Evolutionary conservation across 2,329 filamentous ascomycete species (phyloP).

Genomic region (Aspergillus ochraceoroseus): DNA sequence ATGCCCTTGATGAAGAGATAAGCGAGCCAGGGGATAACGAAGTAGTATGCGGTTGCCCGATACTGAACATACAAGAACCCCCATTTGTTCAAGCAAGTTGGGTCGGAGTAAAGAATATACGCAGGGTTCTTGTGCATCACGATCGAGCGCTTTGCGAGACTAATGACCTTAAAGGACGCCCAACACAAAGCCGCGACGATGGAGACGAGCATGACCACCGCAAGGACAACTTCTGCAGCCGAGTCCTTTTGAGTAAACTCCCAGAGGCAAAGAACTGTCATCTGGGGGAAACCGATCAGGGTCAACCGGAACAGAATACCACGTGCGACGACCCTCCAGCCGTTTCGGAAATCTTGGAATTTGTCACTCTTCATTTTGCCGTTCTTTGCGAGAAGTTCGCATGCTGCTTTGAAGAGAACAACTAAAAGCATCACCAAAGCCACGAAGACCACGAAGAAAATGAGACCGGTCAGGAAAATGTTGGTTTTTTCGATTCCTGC

Average conservation of each 20-base stretch:
- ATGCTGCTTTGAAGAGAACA: conserved; percentile 71
- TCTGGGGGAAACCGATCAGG: conserved; percentile 85
- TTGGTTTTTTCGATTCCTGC: conserved; percentile 83
- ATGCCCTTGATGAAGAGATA: conserved; percentile 85
- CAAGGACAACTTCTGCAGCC: conserved; percentile 75
- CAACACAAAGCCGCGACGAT: conserved; percentile 73
- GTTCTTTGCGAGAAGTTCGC: conserved; percentile 68
- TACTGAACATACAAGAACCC: conserved; percentile 97
- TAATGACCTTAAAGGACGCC: conserved; percentile 85
- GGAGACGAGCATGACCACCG: conserved; percentile 81
- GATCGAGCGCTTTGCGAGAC: conserved; percentile 81
- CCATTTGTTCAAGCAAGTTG: conserved; percentile 93
- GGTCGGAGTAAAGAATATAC: conserved; percentile 94
- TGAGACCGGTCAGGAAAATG: conserved; percentile 84
- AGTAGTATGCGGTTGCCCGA: conserved; percentile 92
- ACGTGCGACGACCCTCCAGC: conserved; percentile 88
- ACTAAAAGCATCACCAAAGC: conserved; percentile 68
- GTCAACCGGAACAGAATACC: conserved; percentile 88
- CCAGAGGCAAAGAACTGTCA: conserved; percentile 87
- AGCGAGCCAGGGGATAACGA: conserved; percentile 71
- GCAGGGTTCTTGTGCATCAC: conserved; percentile 92
- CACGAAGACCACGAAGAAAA: conserved; percentile 84
- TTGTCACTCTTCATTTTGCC: conserved; percentile 78
- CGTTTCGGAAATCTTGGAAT: conserved; percentile 89
- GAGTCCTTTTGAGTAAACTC: conserved; percentile 85